Percentiles rank a stretch among this genome's conserved stretches.
Conservation (phyloP, 352 stramenopile species). For the Phytophthora vignae region DNA sequence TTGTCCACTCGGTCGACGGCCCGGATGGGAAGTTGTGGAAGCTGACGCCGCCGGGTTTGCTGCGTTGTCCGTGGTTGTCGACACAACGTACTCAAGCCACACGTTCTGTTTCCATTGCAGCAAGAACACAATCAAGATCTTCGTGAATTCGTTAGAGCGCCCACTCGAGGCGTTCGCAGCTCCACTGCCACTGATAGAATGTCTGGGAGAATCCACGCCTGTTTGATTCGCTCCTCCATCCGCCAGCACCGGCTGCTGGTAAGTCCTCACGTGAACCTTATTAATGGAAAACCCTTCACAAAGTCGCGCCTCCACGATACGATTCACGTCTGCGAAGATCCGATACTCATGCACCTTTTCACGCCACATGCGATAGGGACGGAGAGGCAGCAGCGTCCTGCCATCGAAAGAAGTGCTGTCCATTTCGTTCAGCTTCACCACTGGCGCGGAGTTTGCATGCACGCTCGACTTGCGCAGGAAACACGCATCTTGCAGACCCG, state of each 20-base stretch:
- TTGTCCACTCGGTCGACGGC: constrained; percentile 34
- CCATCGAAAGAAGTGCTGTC: constrained; percentile 80
- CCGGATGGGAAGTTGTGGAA: constrained; percentile 10
- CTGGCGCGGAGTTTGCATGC: constrained; percentile 67
- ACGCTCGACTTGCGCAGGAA: constrained; percentile 78
- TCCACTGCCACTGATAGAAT: constrained; percentile 11
- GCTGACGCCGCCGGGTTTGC: constrained; percentile 7
- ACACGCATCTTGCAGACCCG: constrained; percentile 58
- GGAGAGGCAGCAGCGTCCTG: constrained; percentile 65
- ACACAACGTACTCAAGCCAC: constrained; percentile 90
- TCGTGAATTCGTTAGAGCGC: constrained; percentile 48
- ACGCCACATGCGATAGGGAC: constrained; percentile 87
- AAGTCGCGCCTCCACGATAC: constrained; percentile 83
- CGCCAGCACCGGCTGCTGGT: constrained; percentile 35
- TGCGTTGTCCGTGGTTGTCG: constrained; percentile 64
- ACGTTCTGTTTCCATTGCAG: constrained; percentile 91
- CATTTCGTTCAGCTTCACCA: constrained; percentile 74
- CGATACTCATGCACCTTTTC: constrained; percentile 91
- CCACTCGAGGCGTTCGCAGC: constrained; percentile 9
- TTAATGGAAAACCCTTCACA: constrained; percentile 88
- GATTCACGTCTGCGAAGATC: constrained; percentile 82
- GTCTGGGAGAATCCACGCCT: constrained; percentile 13
- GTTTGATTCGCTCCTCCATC: constrained; percentile 16
- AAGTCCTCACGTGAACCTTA: constrained; percentile 76
- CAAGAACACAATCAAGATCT: constrained; percentile 85